These are phyloP conservation scores for Ceraceosorus guamensis DNA, from an alignment of 1,284 basidiomycete species.

Conservation along the genomic window DNA sequence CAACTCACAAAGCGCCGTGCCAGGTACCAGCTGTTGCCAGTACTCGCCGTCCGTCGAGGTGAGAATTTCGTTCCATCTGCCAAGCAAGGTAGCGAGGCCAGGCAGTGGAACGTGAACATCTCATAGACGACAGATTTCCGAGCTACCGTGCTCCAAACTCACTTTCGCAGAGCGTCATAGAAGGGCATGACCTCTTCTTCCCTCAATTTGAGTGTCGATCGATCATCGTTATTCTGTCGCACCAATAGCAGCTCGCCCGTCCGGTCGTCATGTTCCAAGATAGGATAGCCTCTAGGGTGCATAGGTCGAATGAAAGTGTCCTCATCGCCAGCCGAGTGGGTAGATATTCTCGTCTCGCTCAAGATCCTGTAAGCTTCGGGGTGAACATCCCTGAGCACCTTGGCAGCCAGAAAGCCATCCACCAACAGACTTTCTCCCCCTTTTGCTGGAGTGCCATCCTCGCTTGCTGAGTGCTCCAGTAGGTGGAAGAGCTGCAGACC, in stretches of 20 bases:
- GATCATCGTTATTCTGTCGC: constrained; percentile 91
- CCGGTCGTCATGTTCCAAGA: constrained; percentile 51
- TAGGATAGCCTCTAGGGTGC: constrained; percentile 28
- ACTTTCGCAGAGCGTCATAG: constrained; percentile 74
- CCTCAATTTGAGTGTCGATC: constrained; percentile 47
- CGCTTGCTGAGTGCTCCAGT: constrained; percentile 55
- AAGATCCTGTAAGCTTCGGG: constrained; percentile 69
- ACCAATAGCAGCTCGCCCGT: constrained; percentile 67
- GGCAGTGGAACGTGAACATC: background rate
- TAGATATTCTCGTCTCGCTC: constrained; percentile 63
- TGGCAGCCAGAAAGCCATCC: constrained; percentile 87
- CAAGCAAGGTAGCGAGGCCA: background rate
- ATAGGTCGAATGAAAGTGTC: constrained; percentile 35
- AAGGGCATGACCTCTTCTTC: constrained; percentile 49
- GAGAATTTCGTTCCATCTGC: constrained; percentile 61
- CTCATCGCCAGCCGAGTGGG: constrained; percentile 65
- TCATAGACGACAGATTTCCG: background rate
- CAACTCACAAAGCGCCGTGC: constrained; percentile 70
- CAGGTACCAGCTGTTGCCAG: constrained; percentile 79
- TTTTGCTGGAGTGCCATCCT: constrained; percentile 51
- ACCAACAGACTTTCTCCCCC: constrained; percentile 85
- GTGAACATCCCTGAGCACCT: constrained; percentile 65
- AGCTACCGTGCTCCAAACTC: background rate
- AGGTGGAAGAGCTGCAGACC: constrained; percentile 93
- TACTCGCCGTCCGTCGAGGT: constrained; percentile 76